Evolutionary conservation across 768 basidiomycete genomes (phyloP), one percentile per base, ranked within the genome.

Genomic region (Tulasnella sp.): DNA sequence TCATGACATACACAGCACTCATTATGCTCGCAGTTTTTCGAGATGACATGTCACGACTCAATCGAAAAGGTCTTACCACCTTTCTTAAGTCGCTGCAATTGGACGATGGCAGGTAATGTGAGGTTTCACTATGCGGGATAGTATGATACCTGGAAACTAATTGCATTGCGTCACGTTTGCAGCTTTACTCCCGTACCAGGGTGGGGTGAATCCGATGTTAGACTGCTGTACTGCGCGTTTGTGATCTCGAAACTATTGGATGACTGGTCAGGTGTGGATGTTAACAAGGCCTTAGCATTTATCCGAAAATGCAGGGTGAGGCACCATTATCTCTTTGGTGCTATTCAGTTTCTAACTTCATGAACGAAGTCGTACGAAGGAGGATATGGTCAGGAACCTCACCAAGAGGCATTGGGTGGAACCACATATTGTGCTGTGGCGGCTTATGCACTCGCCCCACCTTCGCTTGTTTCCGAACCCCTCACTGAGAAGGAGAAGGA

Each of bases 341-440:
- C 8, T 29, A 7, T 16, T 32, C 5, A 5, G 20, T 19, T 45
- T 19, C 22, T 8, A 9, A 25, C 25, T 9, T 27, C 28, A 48
- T 35, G 39, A 3, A 34, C 44, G 13, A 57, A 96, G 92, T 80
- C 81, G 2, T 87, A 90, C 60, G 91, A 95, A 71, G 91, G 91
- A 12, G 92, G 88, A 0, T 99, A 85, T 58, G 89, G 87, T 0
- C 85, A 91, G 61, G 70, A 75, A 2, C 81, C 89, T 0, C 75
- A 71, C 37, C 75, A 80, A 37, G 93, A 99, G 66, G 82, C 91
- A 3, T 80, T 90, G 64, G 91, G 92, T 16, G 93, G 93, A 5
- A 85, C 90, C 15, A 95, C 93, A 1, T 98, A 96, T 65, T 92
- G 86, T 58, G 83, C 86, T 0, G 62, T 95, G 24, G 89, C 91